Evolutionary conservation across 2,329 filamentous ascomycete genomes (phyloP), one percentile per base, ranked within the genome.

Genomic region (Fusarium sp.): DNA sequence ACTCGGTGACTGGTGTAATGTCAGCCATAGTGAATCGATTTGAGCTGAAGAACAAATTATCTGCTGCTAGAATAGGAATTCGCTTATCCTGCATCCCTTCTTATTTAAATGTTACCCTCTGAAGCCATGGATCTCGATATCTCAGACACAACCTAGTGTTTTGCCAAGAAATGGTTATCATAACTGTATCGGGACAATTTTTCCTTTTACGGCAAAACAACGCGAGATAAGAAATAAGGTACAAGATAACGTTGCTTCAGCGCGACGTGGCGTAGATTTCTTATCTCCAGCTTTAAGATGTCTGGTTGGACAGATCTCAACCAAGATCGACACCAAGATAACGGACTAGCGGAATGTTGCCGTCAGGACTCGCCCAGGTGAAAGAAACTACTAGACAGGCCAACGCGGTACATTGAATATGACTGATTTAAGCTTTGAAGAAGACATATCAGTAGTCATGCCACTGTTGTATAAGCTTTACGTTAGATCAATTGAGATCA

Each of bases 1-100:
- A 85, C 75, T 83, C 81, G 27, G 75, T 76, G 64, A 76, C 61
- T 18, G 74, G 74, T 2, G 66, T 76, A 7, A 76, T 76, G 63
- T 57, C 40, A 20, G 69, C 67, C 69, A 71, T 72, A 5, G 7
- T 48, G 26, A 13, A 48, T 13, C 8, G 26, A 18, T 4, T 33
- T 11, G 6, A 9, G 9, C 35, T 7, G 26, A 38, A 2, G 9
- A 12, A 6, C 1, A 14, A 6, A n/a, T 20, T n/a, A 15, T 17
- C 35, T 41, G 33, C 8, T 32, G 20, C 10, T 23, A 23, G 3
- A 23, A 23, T 23, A 23, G 23, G 23, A 23, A 23, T 23, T 23
- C 23, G 23, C 23, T 41, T 6, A 3, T 7, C 7, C 7, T 17
- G 2, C 7, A n/a, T 14, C 33, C 13, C 15, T 20, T 54, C 7